Evolutionary conservation across 441 rosid genomes (phyloP), one percentile per base, ranked within the genome.

Genomic region (Aquilaria agallochum): DNA sequence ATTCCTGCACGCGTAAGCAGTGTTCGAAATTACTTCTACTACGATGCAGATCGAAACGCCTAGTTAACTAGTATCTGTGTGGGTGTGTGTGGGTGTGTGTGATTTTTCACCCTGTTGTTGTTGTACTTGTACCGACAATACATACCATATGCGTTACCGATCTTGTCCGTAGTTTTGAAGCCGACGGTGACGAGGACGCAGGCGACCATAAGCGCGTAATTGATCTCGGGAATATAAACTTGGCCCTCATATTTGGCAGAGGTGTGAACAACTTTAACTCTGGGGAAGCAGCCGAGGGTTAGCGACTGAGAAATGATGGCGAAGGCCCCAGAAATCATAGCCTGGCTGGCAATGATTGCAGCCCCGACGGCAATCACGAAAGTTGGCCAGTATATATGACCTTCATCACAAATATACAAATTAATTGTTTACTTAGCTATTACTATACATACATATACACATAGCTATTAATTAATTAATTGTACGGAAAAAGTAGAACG

Each of bases 281-380:
- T 71, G 2, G 96, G 95, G 66, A 89, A 92, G 64, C 96, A 92
- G 11, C 85, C 76, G 2, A 84, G 84, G 60, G 73, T 65, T 48
- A 81, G 56, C 5, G 96, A 87, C 57, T 92, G 98, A 0, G 90
- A 73, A 45, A 92, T 69, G 32, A 92, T 74, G 9, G 95, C 62
- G 68, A 92, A 89, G 0, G 90, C 76, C 1, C 87, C 96, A 0
- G 92, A 86, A 60, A 92, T 88, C 89, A 88, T 81, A 57, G 98
- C 96, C 68, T 92, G 98, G 76, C 92, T 89, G 0, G 96, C 94
- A 4, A 89, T 80, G 30, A 89, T 71, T 0, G 94, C 69, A 13
- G 96, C 92, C 3, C 73, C 78, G 0, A 86, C 89, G 0, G 95
- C 96, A 15, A 81, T 70, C 62, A 87, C 90, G 55, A 89, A 86